A percentile compares a stretch with the other conserved stretches of the same genome.
These are phyloP conservation scores for Vanderwaltozyma polyspora DNA, from an alignment of 805 yeast genomes.

Conservation along the genomic window DNA sequence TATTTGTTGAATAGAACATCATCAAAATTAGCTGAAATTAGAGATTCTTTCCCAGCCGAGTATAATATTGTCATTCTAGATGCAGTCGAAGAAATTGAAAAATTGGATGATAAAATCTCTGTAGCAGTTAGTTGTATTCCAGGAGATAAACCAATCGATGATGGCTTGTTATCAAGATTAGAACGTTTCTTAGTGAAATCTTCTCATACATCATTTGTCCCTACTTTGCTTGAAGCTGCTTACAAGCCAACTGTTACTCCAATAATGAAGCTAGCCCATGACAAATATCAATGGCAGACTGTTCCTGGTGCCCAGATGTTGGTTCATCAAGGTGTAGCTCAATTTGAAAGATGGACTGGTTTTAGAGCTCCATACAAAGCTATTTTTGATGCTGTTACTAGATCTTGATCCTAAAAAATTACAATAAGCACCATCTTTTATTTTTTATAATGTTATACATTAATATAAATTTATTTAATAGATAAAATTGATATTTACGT, in stretches of 20 bases:
- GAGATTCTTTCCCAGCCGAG: conserved; percentile 45
- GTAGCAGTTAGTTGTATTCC: conserved; percentile 75
- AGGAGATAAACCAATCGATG: conserved; percentile 62
- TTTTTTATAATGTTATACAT: background rate
- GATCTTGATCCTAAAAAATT: conserved; percentile 5
- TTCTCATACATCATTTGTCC: conserved; percentile 30
- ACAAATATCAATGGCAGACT: conserved; percentile 60
- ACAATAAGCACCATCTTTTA: background rate
- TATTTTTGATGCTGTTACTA: conserved; percentile 49
- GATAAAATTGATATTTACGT: too few relatives aligned
- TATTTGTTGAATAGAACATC: conserved; percentile 74
- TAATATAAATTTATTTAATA: background rate
- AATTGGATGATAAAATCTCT: conserved; percentile 34
- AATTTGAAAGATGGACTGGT: conserved; percentile 70
- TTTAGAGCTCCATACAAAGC: conserved; percentile 49
- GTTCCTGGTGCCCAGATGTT: conserved; percentile 87
- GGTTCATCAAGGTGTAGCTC: conserved; percentile 86
- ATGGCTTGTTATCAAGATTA: conserved; percentile 35
- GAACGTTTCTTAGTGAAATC: conserved; percentile 38
- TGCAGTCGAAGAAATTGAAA: conserved; percentile 33
- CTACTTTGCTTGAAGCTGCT: conserved; percentile 78
- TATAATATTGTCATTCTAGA: conserved; percentile 51
- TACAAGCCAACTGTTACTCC: conserved; percentile 86
- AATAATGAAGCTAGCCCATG: conserved; percentile 64
- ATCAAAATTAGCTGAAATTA: conserved; percentile 50